Base-by-base conservation (phyloP, 495 filamentous ascomycete species). In the Hypoxylon rickii region DNA sequence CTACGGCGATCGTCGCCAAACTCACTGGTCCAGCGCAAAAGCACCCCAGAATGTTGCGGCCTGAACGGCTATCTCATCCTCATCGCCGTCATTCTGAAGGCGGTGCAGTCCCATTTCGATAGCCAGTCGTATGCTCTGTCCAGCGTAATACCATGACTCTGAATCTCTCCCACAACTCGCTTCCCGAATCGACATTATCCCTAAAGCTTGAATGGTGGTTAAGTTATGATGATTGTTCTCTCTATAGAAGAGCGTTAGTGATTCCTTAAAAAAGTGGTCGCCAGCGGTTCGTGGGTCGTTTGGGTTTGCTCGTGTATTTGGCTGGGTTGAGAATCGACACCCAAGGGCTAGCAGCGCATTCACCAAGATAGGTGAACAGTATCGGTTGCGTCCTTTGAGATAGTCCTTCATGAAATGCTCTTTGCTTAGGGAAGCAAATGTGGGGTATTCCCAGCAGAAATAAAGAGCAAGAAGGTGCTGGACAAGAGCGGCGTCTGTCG, bases 371-470 rank as follows among this genome's bases (percentile, higher is more conserved):
- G 87, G 70, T 4, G 86, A 91, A 69, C 84, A 92, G 64, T 87
- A 89, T 33, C 84, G 77, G 39, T 73, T 58, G 40, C 79, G 65
- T 11, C 83, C 79, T 12, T 63, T 68, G 5, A 63, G 58, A 59
- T 89, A 84, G 63, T 91, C 89, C 19, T 79, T 71, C 47, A 88
- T 69, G 62, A 95, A 93, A 45, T 88, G 79, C 40, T 85, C 82
- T 44, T 90, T 86, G 49, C 84, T 85, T 32, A 95, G 79, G 2
- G 88, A 77, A 6, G 85, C 82, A 62, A 88, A 85, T 46, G 84
- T 87, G 1, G 88, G 87, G 57, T 92, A 88, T 61, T 88, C 85
- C 89, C 89, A 94, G 63, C 81, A 83, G 51, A 95, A 93, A 69
- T 89, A 93, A 12, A 92, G 70, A 12, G 83, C 74, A 32, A 89